phyloP scores from a whole-genome alignment of 768 basidiomycete species.

The Trametes gibbosa region DNA sequence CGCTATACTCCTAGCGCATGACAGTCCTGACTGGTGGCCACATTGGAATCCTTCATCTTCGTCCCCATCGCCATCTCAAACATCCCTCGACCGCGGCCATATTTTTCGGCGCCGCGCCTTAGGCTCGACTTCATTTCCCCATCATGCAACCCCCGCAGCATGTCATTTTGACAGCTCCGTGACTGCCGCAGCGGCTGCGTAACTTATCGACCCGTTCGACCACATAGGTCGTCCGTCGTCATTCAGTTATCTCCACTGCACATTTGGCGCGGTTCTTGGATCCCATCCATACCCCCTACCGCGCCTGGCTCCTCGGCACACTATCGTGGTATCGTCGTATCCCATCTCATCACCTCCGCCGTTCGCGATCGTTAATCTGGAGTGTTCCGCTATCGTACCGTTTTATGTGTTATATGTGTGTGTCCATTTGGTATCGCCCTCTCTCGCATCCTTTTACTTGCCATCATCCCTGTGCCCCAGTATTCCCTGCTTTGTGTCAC shows the following conservation, averaged over 20 bases:
- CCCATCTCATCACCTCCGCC: neutral
- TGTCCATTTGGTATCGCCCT: neutral
- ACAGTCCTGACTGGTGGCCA: neutral
- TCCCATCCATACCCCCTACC: neutral
- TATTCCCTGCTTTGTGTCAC: slow-evolving; percentile 9
- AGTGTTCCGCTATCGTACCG: slow-evolving; percentile 8
- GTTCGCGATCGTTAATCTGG: slow-evolving; percentile 1
- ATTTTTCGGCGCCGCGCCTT: slow-evolving; percentile 12
- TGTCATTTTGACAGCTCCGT: slow-evolving; percentile 3
- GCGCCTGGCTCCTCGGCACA: neutral
- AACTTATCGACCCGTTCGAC: slow-evolving; percentile 17
- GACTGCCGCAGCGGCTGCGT: slow-evolving; percentile 2
- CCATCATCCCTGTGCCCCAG: slow-evolving; percentile 13
- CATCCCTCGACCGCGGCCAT: slow-evolving; percentile 1
- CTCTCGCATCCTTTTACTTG: neutral
- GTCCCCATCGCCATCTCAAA: neutral
- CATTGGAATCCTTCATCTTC: neutral
- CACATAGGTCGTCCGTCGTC: slow-evolving; percentile 14
- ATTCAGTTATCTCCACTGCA: slow-evolving; percentile 8
- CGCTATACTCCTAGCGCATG: neutral
- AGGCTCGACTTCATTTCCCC: neutral
- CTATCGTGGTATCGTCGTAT: too few species aligned
- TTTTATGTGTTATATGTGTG: neutral
- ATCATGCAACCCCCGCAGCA: neutral
- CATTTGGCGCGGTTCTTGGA: neutral